Evolutionary conservation across 192 early-diverging fungal genomes (phyloP), one percentile per base, ranked within the genome.

Genomic region (Ramicandelaber brevisporus): DNA sequence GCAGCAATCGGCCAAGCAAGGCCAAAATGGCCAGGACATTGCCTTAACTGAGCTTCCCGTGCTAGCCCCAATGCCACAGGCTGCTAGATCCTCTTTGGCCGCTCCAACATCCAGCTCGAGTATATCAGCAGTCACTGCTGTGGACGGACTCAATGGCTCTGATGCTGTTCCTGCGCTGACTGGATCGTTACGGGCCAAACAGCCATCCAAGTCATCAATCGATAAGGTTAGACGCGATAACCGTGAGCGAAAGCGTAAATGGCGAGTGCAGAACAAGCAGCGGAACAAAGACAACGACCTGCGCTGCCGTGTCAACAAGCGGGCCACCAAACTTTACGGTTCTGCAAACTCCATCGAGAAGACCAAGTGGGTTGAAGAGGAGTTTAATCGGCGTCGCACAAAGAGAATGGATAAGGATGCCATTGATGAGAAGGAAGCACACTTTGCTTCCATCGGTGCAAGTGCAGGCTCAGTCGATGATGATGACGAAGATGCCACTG

Each of bases 251-350:
- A 59, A 59, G 36, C 53, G 54, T 35, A 36, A 51, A 6, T 59
- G 56, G 56, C 51, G 56, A n/a, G 47, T 54, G 30, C 29, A 54
- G 23, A 59, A 59, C 37, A 51, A 53, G 22, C 51, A 59, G 30
- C 43, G 56, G 29, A 59, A 74, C 44, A 74, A 74, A 41, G 71
- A 74, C 49, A 74, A 74, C 46, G 71, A 74, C 40, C 35, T 74
- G 13, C 46, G 71, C 10, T 74, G 71, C 45, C 57, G 71, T 14
- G 71, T 74, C 27, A 74, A 68, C 34, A 74, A 70, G 47, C 51
- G 71, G 0, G 71, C 71, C 2, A 64, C 48, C 42, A 62, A 68
- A 31, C 32, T 74, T 4, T 66, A 63, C 45, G 71, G 63, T 23
- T 34, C 37, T 9, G 35, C 26, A 5, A 29, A 58, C 8, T 55